Base-by-base conservation (phyloP, 495 filamentous ascomycete genomes). In the Tuber umbilicatum region DNA sequence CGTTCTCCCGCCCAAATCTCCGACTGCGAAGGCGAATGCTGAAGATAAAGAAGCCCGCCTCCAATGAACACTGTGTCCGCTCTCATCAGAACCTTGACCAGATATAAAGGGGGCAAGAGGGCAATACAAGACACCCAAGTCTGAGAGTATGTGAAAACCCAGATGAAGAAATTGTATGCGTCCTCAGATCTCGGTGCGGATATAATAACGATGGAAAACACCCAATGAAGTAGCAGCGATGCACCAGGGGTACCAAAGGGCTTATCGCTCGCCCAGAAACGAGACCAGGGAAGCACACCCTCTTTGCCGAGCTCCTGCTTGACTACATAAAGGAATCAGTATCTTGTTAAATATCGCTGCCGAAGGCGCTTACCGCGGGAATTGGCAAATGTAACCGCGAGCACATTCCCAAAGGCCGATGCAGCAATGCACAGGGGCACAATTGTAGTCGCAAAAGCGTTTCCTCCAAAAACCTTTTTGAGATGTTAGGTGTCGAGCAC, bases 181-280 rank as follows among this genome's bases (percentile, higher is more conserved):
- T 78, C 75, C 27, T 37, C 45, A 21, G 73, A 64, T 1, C 50
- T 69, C 17, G 76, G 75, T 16, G 78, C 76, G 6, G 78, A 79
- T 64, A 86, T 81, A 16, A 86, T 73, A 37, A 86, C 50, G 23
- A 86, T 55, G 35, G 83, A 83, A 73, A 82, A 83, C 19, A 82
- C 21, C 82, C 85, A 85, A 73, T 87, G 86, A 17, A 87, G 79
- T 31, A 83, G 70, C 12, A 86, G 75, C 35, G 86, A 84, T 5
- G 82, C 81, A 14, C 80, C 83, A 0, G 86, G 86, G 40, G 84
- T 85, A 71, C 89, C 87, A 74, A 87, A 89, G 1, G 90, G 90
- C 78, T 86, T 86, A 83, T 91, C 90, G 77, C 87, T 89, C 4
- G 89, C 90, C 86, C 87, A 91, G 81, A 91, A 75, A 35, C 85